Evolutionary conservation across 805 yeast species (phyloP), one percentile per base, ranked within the genome.

Genomic region (Schwanniomyces sp.): DNA sequence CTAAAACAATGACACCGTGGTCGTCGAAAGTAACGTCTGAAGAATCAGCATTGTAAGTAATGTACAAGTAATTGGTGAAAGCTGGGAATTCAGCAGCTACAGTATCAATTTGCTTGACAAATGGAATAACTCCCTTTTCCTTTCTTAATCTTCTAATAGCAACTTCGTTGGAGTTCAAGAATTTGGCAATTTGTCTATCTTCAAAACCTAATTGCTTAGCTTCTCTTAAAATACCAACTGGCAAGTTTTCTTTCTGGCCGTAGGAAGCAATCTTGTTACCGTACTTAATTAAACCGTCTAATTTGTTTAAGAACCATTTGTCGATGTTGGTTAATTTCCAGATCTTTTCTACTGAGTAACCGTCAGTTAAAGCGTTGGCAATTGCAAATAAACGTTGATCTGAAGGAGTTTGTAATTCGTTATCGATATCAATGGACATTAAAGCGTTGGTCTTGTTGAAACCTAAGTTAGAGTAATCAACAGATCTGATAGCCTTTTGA

Each of bases 81-180:
- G 97, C 97, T 44, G 99, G 99, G 82, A 92, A 94, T 73, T 92
- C 99, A 44, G 99, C 98, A 44, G 99, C 99, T 57, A 92, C 96
- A 26, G 99, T 92, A 76, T 92, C 99, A 62, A 92, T 94, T 71
- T 91, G 96, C 71, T 92, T 92, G 52, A 91, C 97, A 65, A 87
- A 88, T 57, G 99, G 99, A 50, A 84, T 74, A 54, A 92, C 81
- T 47, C 95, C 96, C 48, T 82, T 82, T 59, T 89, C 96, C 61
- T 86, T 84, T 75, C 99, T 85, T 62, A 86, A 72, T 68, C 92
- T 81, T 72, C 99, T 84, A 54, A 94, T 84, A 47, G 96, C 95
- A 50, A 91, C 87, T 74, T 94, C 99, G 66, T 89, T 91, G 40
- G 96, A 88, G 63, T 82, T 84, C 62, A 88, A 75, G 69, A 89